A percentile compares a stretch with the other conserved stretches of the same genome.
Conservation (phyloP, 495 filamentous ascomycete genomes). For the Aspergillus coremiiformis region DNA sequence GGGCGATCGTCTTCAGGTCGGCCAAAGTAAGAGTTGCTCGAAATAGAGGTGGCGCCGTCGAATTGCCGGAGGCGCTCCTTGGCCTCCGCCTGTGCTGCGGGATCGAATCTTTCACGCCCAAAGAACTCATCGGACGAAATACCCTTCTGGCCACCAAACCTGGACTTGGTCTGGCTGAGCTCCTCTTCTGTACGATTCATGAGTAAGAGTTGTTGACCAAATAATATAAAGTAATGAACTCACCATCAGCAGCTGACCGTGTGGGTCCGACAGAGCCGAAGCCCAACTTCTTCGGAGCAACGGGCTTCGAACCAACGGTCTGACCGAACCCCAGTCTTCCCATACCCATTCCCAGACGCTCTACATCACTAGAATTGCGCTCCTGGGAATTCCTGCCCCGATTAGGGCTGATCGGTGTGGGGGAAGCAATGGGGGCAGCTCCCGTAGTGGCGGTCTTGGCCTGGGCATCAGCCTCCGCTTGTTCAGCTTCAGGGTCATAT, state of each 20-base stretch:
- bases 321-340: slow-evolving; percentile 86
- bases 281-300: slow-evolving; percentile 65
- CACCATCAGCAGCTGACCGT: slow-evolving; percentile 60
- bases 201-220: not conserved
- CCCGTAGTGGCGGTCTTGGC: slow-evolving; percentile 45
- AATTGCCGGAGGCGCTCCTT: slow-evolving; percentile 82
- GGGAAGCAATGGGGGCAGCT: slow-evolving; percentile 54
- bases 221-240: slow-evolving; percentile 13
- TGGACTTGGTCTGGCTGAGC: slow-evolving; percentile 26
- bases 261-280: slow-evolving; percentile 82
- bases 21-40: slow-evolving; percentile 94
- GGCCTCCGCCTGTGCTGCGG: slow-evolving; percentile 72
- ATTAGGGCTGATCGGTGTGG: slow-evolving; percentile 66
- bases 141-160: slow-evolving; percentile 84
- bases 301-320: slow-evolving; percentile 58
- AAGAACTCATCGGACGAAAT: slow-evolving; percentile 99
- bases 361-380: slow-evolving; percentile 65
- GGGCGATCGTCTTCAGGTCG: slow-evolving; percentile 65
- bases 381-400: slow-evolving; percentile 45
- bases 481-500: slow-evolving; percentile 90
- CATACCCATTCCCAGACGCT: slow-evolving; percentile 87
- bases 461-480: slow-evolving; percentile 50
- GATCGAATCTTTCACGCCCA: slow-evolving; percentile 78
- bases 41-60: slow-evolving; percentile 86
- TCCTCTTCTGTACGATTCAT: slow-evolving; percentile 28